Conservation (phyloP, 2,329 filamentous ascomycete genomes). For the Xenosphaeropsis pyriputrescens region DNA sequence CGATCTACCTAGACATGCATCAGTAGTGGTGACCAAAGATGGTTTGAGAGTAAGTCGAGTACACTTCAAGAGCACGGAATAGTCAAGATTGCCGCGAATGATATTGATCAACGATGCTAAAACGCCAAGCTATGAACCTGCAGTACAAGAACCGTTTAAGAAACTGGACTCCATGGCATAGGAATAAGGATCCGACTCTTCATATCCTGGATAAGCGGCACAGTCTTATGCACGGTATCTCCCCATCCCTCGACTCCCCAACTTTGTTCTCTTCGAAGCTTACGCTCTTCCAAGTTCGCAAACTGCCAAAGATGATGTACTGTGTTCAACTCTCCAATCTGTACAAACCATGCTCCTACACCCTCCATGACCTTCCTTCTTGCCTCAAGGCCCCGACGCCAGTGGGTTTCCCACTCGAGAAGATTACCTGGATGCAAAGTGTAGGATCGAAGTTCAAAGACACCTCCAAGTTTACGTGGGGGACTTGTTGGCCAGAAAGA, state of each 20-base stretch:
- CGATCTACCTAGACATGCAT: too few relatives aligned
- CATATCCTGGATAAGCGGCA: conserved; percentile 93
- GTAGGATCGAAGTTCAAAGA: conserved; percentile 95
- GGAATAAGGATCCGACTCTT: conserved; percentile 86
- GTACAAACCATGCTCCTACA: conserved; percentile 95
- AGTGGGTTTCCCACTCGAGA: conserved; percentile 97
- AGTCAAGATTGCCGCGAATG: too few relatives aligned
- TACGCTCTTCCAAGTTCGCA: conserved; percentile 88
- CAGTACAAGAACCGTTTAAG: conserved; percentile 27
- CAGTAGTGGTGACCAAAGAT: too few relatives aligned
- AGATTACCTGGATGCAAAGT: conserved; percentile 91
- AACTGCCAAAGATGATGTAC: conserved; percentile 99
- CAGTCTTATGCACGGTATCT: conserved; percentile 95
- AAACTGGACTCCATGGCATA: conserved; percentile 92
- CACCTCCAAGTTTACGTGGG: conserved; percentile 74
- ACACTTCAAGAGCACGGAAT: too few relatives aligned
- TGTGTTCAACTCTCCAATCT: conserved; percentile 93
- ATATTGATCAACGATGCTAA: too few relatives aligned
- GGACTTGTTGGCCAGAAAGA: conserved; percentile 97
- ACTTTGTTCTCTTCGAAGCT: conserved; percentile 79
- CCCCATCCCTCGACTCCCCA: conserved; percentile 94
- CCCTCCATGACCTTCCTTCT: conserved; percentile 96
- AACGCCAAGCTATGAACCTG: too few relatives aligned
- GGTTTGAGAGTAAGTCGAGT: too few relatives aligned
- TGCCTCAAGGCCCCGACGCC: conserved; percentile 82